phyloP scores from a whole-genome alignment of 768 basidiomycete genomes.

The Harrya chromipes region DNA sequence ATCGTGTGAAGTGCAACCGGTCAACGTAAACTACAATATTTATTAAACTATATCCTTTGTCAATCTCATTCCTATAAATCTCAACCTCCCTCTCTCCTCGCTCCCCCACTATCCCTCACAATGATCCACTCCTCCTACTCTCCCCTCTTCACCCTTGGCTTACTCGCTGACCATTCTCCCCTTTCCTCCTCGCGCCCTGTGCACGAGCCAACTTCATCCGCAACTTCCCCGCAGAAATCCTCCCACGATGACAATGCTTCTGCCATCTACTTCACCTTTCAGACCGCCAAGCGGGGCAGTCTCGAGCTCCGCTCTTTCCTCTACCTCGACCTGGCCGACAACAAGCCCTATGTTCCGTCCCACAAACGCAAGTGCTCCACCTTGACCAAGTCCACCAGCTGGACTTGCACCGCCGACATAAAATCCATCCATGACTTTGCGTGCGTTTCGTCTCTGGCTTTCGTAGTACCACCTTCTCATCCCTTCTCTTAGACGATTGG shows the following conservation, averaged over 20 bases:
- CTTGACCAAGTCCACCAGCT: constrained; percentile 30
- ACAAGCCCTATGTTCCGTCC: constrained; percentile 39
- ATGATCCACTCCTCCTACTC: constrained; percentile 39
- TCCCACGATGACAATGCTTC: constrained; percentile 29
- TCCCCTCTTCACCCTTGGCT: constrained; percentile 63
- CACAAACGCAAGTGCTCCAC: constrained; percentile 34
- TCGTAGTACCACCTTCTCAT: background rate
- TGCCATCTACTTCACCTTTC: constrained; percentile 48
- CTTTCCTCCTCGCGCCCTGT: constrained; percentile 14
- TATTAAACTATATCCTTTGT: constrained; percentile 22
- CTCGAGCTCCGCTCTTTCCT: constrained; percentile 56
- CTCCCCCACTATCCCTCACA: background rate
- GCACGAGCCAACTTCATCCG: background rate
- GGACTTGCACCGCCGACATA: constrained; percentile 20
- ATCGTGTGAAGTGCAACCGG: constrained; percentile 4
- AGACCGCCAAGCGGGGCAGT: constrained; percentile 37
- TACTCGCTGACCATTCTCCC: constrained; percentile 37
- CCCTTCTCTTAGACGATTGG: constrained; percentile 15
- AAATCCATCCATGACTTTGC: constrained; percentile 11
- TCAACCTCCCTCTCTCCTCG: background rate
- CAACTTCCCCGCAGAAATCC: background rate
- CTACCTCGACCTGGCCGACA: constrained; percentile 65
- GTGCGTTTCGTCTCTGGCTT: constrained; percentile 5
- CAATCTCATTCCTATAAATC: constrained; percentile 13
- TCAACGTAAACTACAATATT: background rate